These are phyloP conservation scores for Bremia lactucae DNA, from an alignment of 352 stramenopile genomes.

Conservation along the genomic window DNA sequence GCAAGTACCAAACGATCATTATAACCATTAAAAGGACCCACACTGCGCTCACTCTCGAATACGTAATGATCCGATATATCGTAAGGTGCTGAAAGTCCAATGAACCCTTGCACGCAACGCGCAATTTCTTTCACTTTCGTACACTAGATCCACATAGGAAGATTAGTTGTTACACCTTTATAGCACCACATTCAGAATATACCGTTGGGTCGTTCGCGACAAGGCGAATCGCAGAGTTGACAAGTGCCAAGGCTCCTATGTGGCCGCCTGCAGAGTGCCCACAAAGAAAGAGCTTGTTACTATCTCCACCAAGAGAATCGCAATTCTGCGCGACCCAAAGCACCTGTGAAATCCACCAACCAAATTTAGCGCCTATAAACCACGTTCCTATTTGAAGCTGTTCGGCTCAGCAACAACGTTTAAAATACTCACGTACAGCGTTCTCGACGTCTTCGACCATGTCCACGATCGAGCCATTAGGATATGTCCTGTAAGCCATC, in stretches of 20 bases:
- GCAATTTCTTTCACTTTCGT: slow-evolving; percentile 22
- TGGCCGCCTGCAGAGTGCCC: slow-evolving; percentile 63
- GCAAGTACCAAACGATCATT: too few relatives aligned
- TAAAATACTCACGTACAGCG: slow-evolving; percentile 34
- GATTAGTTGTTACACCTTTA: not conserved
- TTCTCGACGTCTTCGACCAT: slow-evolving; percentile 85
- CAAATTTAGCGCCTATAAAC: slow-evolving; percentile 2
- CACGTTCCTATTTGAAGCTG: too few relatives aligned
- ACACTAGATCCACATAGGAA: not conserved
- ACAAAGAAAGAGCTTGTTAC: slow-evolving; percentile 34
- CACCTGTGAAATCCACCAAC: slow-evolving; percentile 20
- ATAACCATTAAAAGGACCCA: slow-evolving; percentile 45
- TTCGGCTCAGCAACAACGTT: too few relatives aligned
- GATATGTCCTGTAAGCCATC: slow-evolving; percentile 88
- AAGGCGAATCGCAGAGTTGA: slow-evolving; percentile 40
- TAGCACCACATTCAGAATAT: not conserved
- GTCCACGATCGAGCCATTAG: slow-evolving; percentile 61
- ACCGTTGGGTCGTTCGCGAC: slow-evolving; percentile 11
- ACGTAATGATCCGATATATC: slow-evolving; percentile 69
- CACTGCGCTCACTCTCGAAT: slow-evolving; percentile 48
- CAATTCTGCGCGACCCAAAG: slow-evolving; percentile 46
- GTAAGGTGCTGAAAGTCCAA: slow-evolving; percentile 54
- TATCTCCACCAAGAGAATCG: slow-evolving; percentile 37
- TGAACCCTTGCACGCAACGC: slow-evolving; percentile 38
- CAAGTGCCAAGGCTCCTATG: slow-evolving; percentile 38